Evolutionary conservation across 83 land plant species (phyloP).

Genomic region (Picea abies): DNA sequence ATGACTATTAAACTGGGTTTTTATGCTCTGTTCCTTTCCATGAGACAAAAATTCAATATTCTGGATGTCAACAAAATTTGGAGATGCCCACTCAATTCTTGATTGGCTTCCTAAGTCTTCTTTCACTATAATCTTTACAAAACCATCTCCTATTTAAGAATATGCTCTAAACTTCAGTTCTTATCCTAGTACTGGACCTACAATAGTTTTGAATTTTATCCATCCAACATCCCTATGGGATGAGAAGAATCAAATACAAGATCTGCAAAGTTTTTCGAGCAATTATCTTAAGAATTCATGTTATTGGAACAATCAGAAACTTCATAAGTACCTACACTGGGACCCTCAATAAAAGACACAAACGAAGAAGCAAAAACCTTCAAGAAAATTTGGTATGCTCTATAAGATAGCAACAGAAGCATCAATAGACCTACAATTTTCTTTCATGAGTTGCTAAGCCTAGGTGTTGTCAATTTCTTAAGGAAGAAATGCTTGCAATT

Average conservation of each 20-base stretch:
- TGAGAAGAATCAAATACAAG: background rate
- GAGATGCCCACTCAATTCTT: too few relatives aligned
- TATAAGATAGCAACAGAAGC: conserved; percentile 43
- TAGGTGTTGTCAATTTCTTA: conserved; percentile 59
- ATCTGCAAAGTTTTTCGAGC: conserved; percentile 16
- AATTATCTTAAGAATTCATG: background rate
- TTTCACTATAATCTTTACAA: too few relatives aligned
- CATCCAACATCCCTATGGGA: conserved; percentile 14
- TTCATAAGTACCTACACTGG: too few relatives aligned
- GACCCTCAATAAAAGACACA: background rate
- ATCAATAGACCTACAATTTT: conserved; percentile 78
- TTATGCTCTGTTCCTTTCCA: too few relatives aligned
- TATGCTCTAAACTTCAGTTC: too few relatives aligned
- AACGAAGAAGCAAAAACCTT: background rate
- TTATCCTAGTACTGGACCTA: background rate
- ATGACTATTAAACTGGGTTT: too few relatives aligned
- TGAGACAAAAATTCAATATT: too few relatives aligned
- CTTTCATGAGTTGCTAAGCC: conserved; percentile 60
- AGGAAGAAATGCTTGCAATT: conserved; percentile 66
- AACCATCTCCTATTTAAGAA: too few relatives aligned
- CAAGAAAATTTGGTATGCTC: background rate
- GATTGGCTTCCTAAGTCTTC: too few relatives aligned
- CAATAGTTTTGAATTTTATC: background rate
- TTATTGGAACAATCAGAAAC: conserved; percentile 10
- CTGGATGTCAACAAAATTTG: too few relatives aligned